These are phyloP conservation scores for Kazachstania sp. DNA, from an alignment of 1,139 yeast genomes.

Conservation along the genomic window DNA sequence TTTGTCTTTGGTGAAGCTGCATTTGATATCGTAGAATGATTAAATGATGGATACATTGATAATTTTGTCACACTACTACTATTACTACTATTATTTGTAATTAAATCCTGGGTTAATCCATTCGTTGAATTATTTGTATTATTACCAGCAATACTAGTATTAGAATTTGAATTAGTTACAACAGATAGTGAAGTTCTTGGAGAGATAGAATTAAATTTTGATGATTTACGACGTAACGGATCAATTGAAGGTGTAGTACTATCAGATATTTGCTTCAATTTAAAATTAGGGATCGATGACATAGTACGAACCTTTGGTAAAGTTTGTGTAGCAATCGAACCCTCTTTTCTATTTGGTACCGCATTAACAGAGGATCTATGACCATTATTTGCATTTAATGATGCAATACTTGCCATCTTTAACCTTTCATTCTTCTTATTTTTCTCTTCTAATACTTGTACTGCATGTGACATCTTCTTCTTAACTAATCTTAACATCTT, in stretches of 20 bases:
- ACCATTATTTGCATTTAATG: not conserved
- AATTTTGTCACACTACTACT: not conserved
- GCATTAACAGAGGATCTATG: not conserved
- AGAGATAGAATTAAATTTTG: constrained; percentile 5
- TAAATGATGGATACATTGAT: constrained; percentile 3
- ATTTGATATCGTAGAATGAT: not conserved
- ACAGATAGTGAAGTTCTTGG: constrained; percentile 7
- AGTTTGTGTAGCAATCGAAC: not conserved
- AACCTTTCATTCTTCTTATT: constrained; percentile 2
- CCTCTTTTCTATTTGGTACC: constrained; percentile 1
- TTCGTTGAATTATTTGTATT: not conserved
- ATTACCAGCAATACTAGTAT: not conserved
- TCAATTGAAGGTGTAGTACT: not conserved
- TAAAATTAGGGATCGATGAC: constrained; percentile 1
- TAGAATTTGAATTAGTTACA: not conserved
- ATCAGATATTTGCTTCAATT: constrained; percentile 1
- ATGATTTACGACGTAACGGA: constrained; percentile 1
- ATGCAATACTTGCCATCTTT: not conserved
- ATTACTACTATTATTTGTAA: not conserved
- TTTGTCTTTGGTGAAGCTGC: constrained; percentile 1
- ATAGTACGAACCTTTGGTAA: not conserved
- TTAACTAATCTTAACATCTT: constrained; percentile 36
- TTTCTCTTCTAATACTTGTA: constrained; percentile 7
- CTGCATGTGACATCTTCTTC: constrained; percentile 17
- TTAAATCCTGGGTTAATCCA: not conserved